A percentile compares a stretch with the other conserved stretches of the same genome.
phyloP scores from a whole-genome alignment of 2,329 filamentous ascomycete genomes.

The Amesomyces nigricolor region DNA sequence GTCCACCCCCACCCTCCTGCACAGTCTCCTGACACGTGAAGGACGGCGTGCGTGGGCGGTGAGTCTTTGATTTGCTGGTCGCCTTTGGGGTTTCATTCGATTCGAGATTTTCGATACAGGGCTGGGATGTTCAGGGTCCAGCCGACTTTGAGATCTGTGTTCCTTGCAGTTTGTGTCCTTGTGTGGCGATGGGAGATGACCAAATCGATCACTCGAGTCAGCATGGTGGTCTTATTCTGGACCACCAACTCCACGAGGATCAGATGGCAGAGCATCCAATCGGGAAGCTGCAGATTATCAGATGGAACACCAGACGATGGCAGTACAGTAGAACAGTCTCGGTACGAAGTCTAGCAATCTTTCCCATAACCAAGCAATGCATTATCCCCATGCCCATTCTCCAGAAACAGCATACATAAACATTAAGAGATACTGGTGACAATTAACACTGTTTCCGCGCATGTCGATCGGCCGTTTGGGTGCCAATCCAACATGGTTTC shows the following conservation, averaged over 20 bases:
- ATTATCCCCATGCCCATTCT: background rate
- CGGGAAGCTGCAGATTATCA: too few relatives aligned
- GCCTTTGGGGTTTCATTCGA: background rate
- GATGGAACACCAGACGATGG: too few relatives aligned
- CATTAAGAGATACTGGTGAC: background rate
- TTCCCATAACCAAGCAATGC: background rate
- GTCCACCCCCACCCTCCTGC: constrained; percentile 2
- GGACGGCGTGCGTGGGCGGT: background rate
- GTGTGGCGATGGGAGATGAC: too few relatives aligned
- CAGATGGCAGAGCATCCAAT: too few relatives aligned
- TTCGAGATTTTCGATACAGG: too few relatives aligned
- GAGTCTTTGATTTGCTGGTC: background rate
- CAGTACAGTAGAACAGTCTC: too few relatives aligned
- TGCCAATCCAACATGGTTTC: background rate
- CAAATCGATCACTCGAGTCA: too few relatives aligned
- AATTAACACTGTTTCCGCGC: constrained; percentile 6
- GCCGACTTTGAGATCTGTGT: too few relatives aligned
- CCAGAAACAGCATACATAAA: background rate
- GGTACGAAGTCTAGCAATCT: background rate
- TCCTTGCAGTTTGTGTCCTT: too few relatives aligned
- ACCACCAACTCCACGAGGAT: too few relatives aligned
- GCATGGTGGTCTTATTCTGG: too few relatives aligned
- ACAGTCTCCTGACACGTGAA: constrained; percentile 19
- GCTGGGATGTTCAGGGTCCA: too few relatives aligned
- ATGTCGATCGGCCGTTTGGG: background rate